These are phyloP conservation scores for Solanum chaucha DNA, from an alignment of 257 asterid species.

Conservation along the genomic window DNA sequence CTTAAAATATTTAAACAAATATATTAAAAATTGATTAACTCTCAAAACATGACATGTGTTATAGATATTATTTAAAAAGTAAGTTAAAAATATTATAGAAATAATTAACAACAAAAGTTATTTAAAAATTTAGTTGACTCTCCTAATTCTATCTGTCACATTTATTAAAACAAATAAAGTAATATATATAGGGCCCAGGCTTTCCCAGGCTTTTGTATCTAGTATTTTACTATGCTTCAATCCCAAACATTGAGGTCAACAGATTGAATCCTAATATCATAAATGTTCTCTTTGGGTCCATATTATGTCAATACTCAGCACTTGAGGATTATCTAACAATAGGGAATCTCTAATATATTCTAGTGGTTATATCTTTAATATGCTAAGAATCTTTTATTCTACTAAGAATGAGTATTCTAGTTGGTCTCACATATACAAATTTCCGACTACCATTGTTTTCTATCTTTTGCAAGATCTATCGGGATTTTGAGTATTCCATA, in stretches of 20 bases:
- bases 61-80: too few relatives aligned
- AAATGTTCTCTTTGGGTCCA: background rate
- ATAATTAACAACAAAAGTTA: too few relatives aligned
- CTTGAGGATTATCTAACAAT: background rate
- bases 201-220: too few relatives aligned
- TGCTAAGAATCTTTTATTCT: background rate
- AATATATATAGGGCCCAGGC: too few relatives aligned
- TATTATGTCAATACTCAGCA: background rate
- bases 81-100: too few relatives aligned
- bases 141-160: too few relatives aligned
- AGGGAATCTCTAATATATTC: background rate
- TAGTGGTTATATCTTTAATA: background rate
- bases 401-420: background rate
- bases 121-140: too few relatives aligned
- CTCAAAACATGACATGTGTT: too few relatives aligned
- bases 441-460: background rate
- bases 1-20: too few relatives aligned
- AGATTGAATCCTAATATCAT: background rate
- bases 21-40: too few relatives aligned
- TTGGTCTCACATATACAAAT: background rate
- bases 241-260: background rate
- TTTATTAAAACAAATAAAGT: too few relatives aligned
- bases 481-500: background rate
- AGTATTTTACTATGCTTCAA: background rate
- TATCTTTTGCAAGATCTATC: background rate